Evolutionary conservation across 169 alveolate species (phyloP).

Genomic region (Plasmodium gonderi): DNA sequence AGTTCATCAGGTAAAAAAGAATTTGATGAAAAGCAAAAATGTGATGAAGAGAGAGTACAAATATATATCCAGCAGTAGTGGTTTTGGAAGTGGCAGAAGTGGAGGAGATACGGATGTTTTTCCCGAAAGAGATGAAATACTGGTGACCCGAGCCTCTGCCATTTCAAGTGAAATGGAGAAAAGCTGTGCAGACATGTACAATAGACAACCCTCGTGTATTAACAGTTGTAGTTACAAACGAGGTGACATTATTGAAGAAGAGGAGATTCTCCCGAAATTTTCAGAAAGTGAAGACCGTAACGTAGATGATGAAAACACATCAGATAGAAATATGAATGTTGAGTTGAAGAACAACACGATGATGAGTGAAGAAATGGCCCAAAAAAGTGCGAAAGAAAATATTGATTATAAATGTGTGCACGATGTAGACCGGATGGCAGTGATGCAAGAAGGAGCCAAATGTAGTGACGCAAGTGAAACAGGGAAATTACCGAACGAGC

Average conservation of each 20-base stretch:
- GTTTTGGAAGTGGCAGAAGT: background rate
- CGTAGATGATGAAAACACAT: background rate
- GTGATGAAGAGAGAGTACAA: constrained; percentile 56
- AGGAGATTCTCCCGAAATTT: background rate
- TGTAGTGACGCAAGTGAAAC: background rate
- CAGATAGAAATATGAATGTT: background rate
- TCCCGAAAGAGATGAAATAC: background rate
- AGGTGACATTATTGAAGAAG: background rate
- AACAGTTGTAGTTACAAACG: too few species aligned
- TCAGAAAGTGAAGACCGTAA: background rate
- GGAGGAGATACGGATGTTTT: too few species aligned
- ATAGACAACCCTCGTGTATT: too few species aligned
- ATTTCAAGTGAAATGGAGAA: too few species aligned
- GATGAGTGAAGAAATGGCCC: too few species aligned
- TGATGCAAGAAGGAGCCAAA: too few species aligned
- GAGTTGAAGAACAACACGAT: too few species aligned
- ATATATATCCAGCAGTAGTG: background rate
- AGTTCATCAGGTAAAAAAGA: background rate
- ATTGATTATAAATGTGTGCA: too few species aligned
- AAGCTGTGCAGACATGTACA: background rate
- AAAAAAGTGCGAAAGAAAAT: too few species aligned
- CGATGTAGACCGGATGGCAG: too few species aligned
- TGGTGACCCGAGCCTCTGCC: too few species aligned
- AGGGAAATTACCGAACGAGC: background rate
- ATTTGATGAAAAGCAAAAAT: background rate